Conservation (phyloP, 2,329 filamentous ascomycete species). For the Botrytis cinerea region DNA sequence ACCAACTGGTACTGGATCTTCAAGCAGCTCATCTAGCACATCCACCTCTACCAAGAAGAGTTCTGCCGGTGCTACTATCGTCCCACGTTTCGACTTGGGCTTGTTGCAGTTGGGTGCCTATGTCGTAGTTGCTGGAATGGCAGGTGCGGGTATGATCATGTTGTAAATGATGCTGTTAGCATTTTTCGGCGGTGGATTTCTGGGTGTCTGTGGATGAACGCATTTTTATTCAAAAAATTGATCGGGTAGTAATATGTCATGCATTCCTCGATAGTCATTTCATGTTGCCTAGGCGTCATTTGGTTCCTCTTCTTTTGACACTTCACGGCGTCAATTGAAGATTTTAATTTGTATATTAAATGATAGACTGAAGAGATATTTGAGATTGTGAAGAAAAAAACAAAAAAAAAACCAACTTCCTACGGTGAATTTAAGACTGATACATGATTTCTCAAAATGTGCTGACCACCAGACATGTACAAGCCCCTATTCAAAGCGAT, state of each 20-base stretch:
- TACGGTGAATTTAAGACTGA: background rate
- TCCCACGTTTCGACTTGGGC: constrained; percentile 49
- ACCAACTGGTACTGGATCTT: constrained; percentile 45
- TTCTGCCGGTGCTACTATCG: constrained; percentile 47
- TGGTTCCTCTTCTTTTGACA: constrained; percentile 3
- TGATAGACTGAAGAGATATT: constrained; percentile 11
- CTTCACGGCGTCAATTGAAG: background rate
- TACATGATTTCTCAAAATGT: background rate
- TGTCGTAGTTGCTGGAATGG: constrained; percentile 50
- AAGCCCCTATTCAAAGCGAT: background rate
- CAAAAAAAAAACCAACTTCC: background rate
- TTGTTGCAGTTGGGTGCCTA: constrained; percentile 52
- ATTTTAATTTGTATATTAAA: constrained; percentile 25
- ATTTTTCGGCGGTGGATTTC: background rate
- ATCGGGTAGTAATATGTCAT: constrained; percentile 6
- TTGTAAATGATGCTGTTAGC: constrained; percentile 46
- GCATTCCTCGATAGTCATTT: background rate
- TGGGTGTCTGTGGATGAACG: constrained; percentile 18
- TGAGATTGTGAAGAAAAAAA: background rate
- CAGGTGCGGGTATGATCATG: constrained; percentile 56
- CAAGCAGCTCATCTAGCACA: constrained; percentile 36
- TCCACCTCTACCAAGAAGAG: constrained; percentile 29
- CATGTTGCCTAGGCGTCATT: background rate
- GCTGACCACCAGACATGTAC: background rate
- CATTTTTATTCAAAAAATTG: constrained; percentile 6